These are phyloP conservation scores for Talaromyces wortmannii DNA, from an alignment of 495 filamentous ascomycete genomes.

Conservation along the genomic window DNA sequence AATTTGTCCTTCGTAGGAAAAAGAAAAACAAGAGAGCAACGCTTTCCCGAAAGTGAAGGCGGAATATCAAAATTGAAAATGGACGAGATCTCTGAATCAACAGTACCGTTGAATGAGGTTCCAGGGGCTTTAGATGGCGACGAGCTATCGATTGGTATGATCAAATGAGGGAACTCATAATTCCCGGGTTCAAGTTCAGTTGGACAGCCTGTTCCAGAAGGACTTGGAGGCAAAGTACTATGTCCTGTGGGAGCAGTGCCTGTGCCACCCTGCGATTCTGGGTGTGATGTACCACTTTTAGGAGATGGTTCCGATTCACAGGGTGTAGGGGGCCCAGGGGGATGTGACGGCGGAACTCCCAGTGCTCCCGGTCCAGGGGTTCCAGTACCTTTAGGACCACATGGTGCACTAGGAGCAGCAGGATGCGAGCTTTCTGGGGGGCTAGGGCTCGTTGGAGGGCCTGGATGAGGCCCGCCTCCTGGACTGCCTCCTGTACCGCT, in stretches of 20 bases:
- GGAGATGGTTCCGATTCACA: background rate
- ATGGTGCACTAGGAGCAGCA: background rate
- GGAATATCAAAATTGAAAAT: constrained; percentile 69
- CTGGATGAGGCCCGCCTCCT: background rate
- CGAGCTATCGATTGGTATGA: constrained; percentile 56
- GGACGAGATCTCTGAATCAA: constrained; percentile 47
- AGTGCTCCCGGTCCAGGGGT: no score
- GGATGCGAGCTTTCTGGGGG: background rate
- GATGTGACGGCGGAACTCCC: background rate
- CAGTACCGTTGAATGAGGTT: constrained; percentile 46
- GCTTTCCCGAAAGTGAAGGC: constrained; percentile 40
- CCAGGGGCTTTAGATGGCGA: constrained; percentile 44
- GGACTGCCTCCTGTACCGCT: no score
- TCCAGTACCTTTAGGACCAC: background rate
- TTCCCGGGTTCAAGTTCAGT: constrained; percentile 38
- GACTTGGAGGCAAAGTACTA: background rate
- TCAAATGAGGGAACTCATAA: constrained; percentile 59
- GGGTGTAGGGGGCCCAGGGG: background rate
- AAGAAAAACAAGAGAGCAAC: constrained; percentile 60
- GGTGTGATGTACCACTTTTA: no score
- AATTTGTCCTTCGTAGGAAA: constrained; percentile 49
- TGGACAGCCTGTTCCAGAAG: constrained; percentile 28
- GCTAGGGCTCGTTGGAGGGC: background rate
- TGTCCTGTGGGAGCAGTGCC: no score
- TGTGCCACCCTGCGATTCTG: no score